A percentile compares a stretch with the other conserved stretches of the same genome.
phyloP scores from a whole-genome alignment of 495 filamentous ascomycete species.

The Xylaria intraflava region DNA sequence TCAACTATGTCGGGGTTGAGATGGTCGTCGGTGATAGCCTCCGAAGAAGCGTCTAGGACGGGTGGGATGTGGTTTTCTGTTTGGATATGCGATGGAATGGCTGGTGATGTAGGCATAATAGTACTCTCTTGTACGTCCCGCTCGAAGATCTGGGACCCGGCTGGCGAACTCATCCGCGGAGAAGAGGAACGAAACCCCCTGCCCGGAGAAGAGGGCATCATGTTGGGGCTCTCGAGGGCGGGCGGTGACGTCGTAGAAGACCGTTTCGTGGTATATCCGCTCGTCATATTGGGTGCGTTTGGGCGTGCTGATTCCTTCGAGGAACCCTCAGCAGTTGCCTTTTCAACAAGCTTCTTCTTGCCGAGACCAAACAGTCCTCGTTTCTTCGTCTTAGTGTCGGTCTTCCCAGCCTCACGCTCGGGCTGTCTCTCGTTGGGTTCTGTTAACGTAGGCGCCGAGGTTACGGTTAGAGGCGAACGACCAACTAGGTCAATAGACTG shows the following conservation, averaged over 20 bases:
- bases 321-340: constrained; percentile 19
- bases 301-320: constrained; percentile 20
- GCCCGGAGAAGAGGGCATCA: constrained; percentile 44
- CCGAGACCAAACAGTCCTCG: constrained; percentile 56
- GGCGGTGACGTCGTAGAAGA: constrained; percentile 36
- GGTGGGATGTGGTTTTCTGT: constrained; percentile 90
- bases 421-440: constrained; percentile 26
- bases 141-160: constrained; percentile 85
- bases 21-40: constrained; percentile 76
- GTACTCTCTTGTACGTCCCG: constrained; percentile 80
- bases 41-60: constrained; percentile 79
- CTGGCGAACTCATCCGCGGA: constrained; percentile 56
- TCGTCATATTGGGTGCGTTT: constrained; percentile 13
- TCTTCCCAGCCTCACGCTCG: constrained; percentile 22
- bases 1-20: constrained; percentile 77
- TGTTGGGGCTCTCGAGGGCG: constrained; percentile 37
- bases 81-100: constrained; percentile 80
- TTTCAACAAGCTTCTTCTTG: constrained; percentile 57
- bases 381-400: constrained; percentile 40
- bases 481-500: constrained; percentile 12
- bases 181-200: constrained; percentile 49
- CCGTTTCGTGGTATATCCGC: constrained; percentile 18
- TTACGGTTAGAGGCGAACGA: constrained; percentile 23
- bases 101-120: constrained; percentile 58
- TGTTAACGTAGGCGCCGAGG: constrained; percentile 30